Evolutionary conservation across 2,329 filamentous ascomycete species (phyloP).

Genomic region (Calonectria pseudoturangicola): DNA sequence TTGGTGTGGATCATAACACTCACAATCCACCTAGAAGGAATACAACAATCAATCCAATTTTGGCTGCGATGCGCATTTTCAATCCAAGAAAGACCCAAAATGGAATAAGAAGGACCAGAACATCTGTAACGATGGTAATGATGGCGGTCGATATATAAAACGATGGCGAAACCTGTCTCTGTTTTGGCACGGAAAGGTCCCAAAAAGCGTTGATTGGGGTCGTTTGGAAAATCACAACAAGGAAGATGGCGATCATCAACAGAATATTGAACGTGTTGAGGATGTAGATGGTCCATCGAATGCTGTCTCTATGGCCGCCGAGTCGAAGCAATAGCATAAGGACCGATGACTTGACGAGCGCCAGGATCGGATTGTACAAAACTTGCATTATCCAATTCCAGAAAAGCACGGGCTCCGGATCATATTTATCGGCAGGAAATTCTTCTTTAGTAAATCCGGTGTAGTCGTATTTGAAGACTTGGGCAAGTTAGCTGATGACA

Average conservation of each 20-base stretch:
- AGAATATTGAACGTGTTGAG: constrained; percentile 58
- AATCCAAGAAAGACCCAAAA: constrained; percentile 64
- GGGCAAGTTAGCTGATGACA: not conserved
- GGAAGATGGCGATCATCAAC: constrained; percentile 59
- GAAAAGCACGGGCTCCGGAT: constrained; percentile 44
- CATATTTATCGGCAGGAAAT: constrained; percentile 40
- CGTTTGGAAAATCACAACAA: constrained; percentile 64
- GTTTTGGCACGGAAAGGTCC: constrained; percentile 44
- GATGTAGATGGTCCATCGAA: constrained; percentile 54
- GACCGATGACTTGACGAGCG: constrained; percentile 66
- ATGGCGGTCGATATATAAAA: constrained; percentile 60
- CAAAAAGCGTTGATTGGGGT: constrained; percentile 60
- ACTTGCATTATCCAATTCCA: constrained; percentile 53
- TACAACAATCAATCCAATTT: constrained; percentile 62
- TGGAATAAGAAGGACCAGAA: constrained; percentile 62
- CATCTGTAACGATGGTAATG: constrained; percentile 64
- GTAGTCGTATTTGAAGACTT: constrained; percentile 48
- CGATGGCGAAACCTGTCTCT: constrained; percentile 35
- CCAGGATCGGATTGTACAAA: constrained; percentile 67
- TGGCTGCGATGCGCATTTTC: constrained; percentile 61
- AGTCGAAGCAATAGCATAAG: constrained; percentile 66
- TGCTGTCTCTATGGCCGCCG: constrained; percentile 55
- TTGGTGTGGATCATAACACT: constrained; percentile 41
- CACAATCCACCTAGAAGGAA: constrained; percentile 63
- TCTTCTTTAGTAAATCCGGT: constrained; percentile 40